Evolutionary conservation across 2,329 filamentous ascomycete genomes (phyloP), one percentile per base, ranked within the genome.

Genomic region (Stachybotrys echinatus): DNA sequence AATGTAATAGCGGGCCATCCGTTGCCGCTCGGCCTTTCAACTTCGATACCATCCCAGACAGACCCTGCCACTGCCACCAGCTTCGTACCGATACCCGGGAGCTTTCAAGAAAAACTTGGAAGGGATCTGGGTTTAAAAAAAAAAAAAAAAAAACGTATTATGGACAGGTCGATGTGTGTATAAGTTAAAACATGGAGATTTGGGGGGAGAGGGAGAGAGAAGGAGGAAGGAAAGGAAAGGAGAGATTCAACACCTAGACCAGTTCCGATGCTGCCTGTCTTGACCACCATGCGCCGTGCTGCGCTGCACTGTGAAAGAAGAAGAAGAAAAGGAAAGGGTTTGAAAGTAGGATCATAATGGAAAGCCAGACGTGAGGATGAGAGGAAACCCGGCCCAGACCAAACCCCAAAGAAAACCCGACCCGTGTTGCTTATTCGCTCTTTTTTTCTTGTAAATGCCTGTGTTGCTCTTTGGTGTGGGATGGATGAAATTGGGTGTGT

Each of bases 181-280:
- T 60, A 53, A 60, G 58, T 60, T 59, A 65, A 55, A 52, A 56
- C 51, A 23, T 42, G 23, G n/a, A 42, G 18, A 42, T 21, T 12
- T 14, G 20, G 14, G 40, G 19, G 40, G n/a, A 20, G n/a, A 7
- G 6, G 40, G n/a, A 45, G 18, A 39, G 27, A 34, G 27, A 34
- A 34, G 12, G 54, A 50, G 53, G 34, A 40, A 47, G 46, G 49
- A 53, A 52, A 52, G 46, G 50, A 49, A 48, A 54, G 55, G 56
- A 64, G 48, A 60, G 48, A 55, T 59, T 52, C 23, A 64, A 62
- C 52, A 63, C 57, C 61, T 52, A 53, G 59, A 64, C 59, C 62
- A 65, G 54, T 68, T 63, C 64, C 64, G 69, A 70, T 67, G 66
- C 65, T 65, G 60, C 59, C 66, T 63, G 62, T 57, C 59, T 64